Evolutionary conservation across 2,329 filamentous ascomycete species (phyloP), one percentile per base, ranked within the genome.

Genomic region (Zalaria sp.): DNA sequence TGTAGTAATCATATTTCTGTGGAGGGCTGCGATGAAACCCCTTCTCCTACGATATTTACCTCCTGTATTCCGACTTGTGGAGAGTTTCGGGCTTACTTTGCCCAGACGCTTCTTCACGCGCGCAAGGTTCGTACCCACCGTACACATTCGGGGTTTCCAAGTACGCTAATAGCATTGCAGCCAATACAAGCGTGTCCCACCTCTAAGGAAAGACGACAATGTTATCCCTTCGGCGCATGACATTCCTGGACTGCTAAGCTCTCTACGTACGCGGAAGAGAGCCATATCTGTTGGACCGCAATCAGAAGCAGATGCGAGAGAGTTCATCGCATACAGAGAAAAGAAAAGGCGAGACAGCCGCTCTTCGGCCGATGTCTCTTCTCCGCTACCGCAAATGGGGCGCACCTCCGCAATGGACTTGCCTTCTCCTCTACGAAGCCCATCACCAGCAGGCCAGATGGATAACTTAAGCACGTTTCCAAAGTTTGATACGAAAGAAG

Each of bases 251-350:
- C 77, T 95, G 56, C 71, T 95, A 25, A 81, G 79, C 46, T 86
- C 79, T 35, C 78, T 86, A 25, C 79, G 89, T 51, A 83, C 86
- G 0, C 74, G 86, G 45, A 81, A 81, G 46, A 76, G 91, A 40
- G 82, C 87, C 28, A 77, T 96, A 29, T 94, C 87, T 4, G 75
- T 96, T 41, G 91, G 91, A 0, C 91, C 91, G 2, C 91, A 96
- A 63, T 95, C 88, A 37, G 88, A 88, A 46, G 91, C 91, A 2
- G 91, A 98, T 63, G 91, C 87, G 25, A 94, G 95, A 63, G 91
- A 98, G 65, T 86, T 87, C 18, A 69, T 98, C 38, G 91, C 89
- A 4, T 94, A 94, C 57, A 79, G 89, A 18, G 86, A 94, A 51
- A 75, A 80, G 49, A 68, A 70, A 44, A 65, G 79, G 42, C 67